Conservation (phyloP, 805 yeast species). For the Yamadazyma takamatsuzukensis region DNA sequence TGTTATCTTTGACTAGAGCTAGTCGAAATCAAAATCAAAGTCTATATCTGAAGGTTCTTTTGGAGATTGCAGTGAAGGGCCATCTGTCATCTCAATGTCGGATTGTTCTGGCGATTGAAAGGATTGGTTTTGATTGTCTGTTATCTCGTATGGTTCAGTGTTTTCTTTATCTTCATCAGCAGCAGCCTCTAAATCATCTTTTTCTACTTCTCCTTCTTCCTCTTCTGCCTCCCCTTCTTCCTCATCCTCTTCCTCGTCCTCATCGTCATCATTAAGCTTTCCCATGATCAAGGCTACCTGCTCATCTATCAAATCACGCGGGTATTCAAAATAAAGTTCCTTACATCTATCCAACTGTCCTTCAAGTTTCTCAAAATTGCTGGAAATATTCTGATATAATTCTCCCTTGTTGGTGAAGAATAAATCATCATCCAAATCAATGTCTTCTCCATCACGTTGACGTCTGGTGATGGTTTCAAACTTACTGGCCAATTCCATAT, state of each 20-base stretch:
- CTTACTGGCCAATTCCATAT: constrained; percentile 15
- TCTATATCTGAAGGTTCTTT: constrained; percentile 11
- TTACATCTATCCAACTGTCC: constrained; percentile 20
- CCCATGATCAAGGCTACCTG: constrained; percentile 9
- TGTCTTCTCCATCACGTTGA: constrained; percentile 2
- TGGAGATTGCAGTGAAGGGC: not conserved
- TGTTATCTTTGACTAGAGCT: not conserved
- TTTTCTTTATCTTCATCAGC: constrained; percentile 4
- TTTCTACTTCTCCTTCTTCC: constrained; percentile 1
- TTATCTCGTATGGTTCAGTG: constrained; percentile 3
- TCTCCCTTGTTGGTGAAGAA: constrained; percentile 5
- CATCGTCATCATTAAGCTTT: constrained; percentile 3
- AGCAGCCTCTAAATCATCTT: constrained; percentile 3
- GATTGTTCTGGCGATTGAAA: not conserved
- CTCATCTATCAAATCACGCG: constrained; percentile 16
- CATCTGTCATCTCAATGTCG: not conserved
- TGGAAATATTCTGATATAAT: constrained; percentile 7
- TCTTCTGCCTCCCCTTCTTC: constrained; percentile 1
- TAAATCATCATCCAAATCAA: constrained; percentile 5
- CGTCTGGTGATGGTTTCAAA: constrained; percentile 5
- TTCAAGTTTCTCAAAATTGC: constrained; percentile 10
- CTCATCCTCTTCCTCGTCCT: constrained; percentile 3
- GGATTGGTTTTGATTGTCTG: not conserved
- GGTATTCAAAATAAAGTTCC: constrained; percentile 20
- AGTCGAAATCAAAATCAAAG: constrained; percentile 26